phyloP scores from a whole-genome alignment of 225 moss, liverwort and hornwort species.

The Anthoceros angustus region DNA sequence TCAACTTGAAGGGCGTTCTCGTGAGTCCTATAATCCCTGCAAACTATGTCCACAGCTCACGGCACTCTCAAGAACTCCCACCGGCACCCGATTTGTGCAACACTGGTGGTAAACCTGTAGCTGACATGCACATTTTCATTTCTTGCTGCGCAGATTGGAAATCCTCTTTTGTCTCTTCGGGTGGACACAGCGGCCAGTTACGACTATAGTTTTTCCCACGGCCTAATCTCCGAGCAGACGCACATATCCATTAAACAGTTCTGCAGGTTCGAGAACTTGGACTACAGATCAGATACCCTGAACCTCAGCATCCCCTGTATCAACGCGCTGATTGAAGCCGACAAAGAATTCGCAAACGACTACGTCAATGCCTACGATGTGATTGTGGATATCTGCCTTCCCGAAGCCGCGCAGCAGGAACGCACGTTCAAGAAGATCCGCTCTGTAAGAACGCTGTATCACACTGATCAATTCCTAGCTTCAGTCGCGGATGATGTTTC shows the following conservation, averaged over 20 bases:
- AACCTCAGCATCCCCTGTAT: neutral
- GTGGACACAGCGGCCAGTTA: neutral
- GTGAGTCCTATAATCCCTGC: too few relatives aligned
- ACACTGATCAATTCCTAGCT: too few relatives aligned
- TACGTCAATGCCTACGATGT: neutral
- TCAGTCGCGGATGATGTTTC: neutral
- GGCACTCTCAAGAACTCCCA: neutral
- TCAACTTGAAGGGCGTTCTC: constrained; percentile 64
- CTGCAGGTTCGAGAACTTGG: too few relatives aligned
- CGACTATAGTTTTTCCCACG: neutral
- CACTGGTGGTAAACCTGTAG: neutral
- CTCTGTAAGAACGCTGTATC: neutral
- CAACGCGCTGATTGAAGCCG: neutral
- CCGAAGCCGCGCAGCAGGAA: neutral
- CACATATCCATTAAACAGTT: neutral
- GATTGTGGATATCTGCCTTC: neutral
- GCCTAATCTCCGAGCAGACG: neutral
- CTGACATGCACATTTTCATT: neutral
- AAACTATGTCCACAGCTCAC: too few relatives aligned
- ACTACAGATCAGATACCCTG: neutral
- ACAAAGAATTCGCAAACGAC: neutral
- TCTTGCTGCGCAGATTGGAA: neutral
- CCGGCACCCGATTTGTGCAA: neutral
- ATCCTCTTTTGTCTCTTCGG: neutral
- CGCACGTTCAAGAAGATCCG: neutral